A percentile compares a stretch with the other conserved stretches of the same genome.
phyloP scores from a whole-genome alignment of 345 rosid species.

The Microthlaspi erraticum region DNA sequence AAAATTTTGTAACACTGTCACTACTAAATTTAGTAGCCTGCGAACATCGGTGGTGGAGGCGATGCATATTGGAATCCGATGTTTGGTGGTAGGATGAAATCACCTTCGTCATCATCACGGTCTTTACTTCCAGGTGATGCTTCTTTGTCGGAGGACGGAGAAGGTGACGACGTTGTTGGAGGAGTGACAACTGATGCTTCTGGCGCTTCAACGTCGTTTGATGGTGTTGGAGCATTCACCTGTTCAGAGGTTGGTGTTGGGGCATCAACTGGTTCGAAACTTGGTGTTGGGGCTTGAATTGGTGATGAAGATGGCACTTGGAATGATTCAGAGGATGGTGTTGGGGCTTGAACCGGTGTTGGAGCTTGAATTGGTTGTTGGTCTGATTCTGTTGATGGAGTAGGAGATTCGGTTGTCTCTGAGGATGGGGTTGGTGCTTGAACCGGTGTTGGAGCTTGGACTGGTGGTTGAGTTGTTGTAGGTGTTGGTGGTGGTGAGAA shows the following conservation, averaged over 20 bases:
- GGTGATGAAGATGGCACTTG: constrained; percentile 19
- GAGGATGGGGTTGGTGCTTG: constrained; percentile 21
- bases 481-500: constrained; percentile 36
- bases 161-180: constrained; percentile 10
- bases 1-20: constrained; percentile 12
- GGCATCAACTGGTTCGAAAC: neutral
- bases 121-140: constrained; percentile 17
- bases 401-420: neutral
- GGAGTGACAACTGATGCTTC: constrained; percentile 17
- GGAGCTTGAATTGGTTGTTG: constrained; percentile 10
- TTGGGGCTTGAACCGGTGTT: constrained; percentile 20
- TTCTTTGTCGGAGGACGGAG: constrained; percentile 1
- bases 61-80: constrained; percentile 62
- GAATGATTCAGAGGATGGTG: neutral
- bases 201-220: constrained; percentile 29
- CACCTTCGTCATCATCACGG: neutral
- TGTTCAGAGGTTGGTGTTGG: constrained; percentile 20
- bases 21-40: constrained; percentile 54
- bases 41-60: constrained; percentile 70
- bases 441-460: constrained; percentile 17
- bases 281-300: constrained; percentile 23
- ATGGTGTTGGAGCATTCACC: constrained; percentile 19
- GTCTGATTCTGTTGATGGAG: neutral
- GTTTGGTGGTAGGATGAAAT: constrained; percentile 51
- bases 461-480: constrained; percentile 30